These are phyloP conservation scores for Fusarium miscanthi DNA, from an alignment of 2,329 filamentous ascomycete species.

Conservation along the genomic window DNA sequence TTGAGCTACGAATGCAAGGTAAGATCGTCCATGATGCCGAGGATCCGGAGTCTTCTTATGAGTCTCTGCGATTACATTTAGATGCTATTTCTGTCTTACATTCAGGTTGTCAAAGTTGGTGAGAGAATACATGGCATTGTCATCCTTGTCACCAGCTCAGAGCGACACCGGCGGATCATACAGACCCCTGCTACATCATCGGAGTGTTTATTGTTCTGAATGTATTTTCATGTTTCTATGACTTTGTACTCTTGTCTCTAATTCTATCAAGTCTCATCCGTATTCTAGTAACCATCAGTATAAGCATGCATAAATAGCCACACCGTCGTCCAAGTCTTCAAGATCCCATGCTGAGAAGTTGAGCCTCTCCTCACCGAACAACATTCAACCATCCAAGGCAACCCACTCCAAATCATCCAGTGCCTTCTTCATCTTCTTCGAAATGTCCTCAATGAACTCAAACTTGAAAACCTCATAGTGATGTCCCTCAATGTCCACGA, in stretches of 20 bases:
- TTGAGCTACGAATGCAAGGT: background rate
- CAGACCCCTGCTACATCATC: background rate
- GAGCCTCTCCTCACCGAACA: background rate
- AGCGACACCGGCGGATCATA: constrained; percentile 15
- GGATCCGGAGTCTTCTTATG: background rate
- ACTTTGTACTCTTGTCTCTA: background rate
- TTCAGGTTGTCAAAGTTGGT: rapidly evolving
- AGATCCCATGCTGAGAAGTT: background rate
- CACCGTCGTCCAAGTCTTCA: background rate
- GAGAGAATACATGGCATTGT: background rate
- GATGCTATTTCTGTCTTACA: rapidly evolving
- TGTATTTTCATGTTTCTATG: background rate
- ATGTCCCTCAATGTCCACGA: constrained; percentile 62
- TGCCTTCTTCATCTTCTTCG: constrained; percentile 40
- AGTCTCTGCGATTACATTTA: background rate
- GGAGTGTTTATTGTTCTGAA: background rate
- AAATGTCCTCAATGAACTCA: constrained; percentile 44
- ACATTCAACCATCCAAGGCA: background rate
- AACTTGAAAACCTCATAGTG: constrained; percentile 62
- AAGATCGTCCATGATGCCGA: background rate
- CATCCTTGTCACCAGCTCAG: background rate
- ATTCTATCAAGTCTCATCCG: background rate
- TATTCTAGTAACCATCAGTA: background rate
- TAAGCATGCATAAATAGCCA: too few species aligned
- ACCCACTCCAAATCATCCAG: constrained; percentile 35